A percentile compares a stretch with the other conserved stretches of the same genome.
These are phyloP conservation scores for Fusarium gaditjirri DNA, from an alignment of 2,329 filamentous ascomycete species.

Conservation along the genomic window DNA sequence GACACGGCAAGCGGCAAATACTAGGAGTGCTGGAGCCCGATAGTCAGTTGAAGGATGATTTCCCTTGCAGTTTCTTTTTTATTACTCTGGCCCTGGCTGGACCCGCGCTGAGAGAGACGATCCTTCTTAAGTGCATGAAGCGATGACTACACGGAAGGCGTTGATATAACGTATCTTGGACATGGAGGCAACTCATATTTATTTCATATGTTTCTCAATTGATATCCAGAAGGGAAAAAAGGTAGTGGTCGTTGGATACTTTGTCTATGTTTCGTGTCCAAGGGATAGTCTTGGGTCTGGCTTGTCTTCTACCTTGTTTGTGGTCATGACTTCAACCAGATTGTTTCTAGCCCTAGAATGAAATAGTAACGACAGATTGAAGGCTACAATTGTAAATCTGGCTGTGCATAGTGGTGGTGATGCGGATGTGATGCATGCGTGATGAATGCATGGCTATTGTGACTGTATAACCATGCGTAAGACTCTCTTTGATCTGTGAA, in stretches of 20 bases:
- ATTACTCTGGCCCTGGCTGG: constrained; percentile 43
- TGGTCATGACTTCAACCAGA: constrained; percentile 40
- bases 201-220: constrained; percentile 29
- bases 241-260: constrained; percentile 3
- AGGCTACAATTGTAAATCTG: background rate
- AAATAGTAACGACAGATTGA: constrained; percentile 33
- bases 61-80: constrained; percentile 31
- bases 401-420: background rate
- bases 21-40: constrained; percentile 37
- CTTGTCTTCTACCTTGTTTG: constrained; percentile 20
- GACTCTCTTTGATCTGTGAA: background rate
- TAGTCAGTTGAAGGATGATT: constrained; percentile 20
- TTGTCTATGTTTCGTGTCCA: background rate
- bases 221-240: constrained; percentile 11
- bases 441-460: background rate
- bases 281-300: constrained; percentile 12
- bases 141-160: constrained; percentile 27
- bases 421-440: background rate
- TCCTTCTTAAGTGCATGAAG: constrained; percentile 39
- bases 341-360: constrained; percentile 35
- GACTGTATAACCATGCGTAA: background rate
- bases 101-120: constrained; percentile 41
- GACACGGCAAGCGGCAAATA: constrained; percentile 43
- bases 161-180: constrained; percentile 28
- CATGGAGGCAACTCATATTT: constrained; percentile 29